Base-by-base conservation (phyloP, 306 rosid species). In the Chamaecrista fasciculata region DNA sequence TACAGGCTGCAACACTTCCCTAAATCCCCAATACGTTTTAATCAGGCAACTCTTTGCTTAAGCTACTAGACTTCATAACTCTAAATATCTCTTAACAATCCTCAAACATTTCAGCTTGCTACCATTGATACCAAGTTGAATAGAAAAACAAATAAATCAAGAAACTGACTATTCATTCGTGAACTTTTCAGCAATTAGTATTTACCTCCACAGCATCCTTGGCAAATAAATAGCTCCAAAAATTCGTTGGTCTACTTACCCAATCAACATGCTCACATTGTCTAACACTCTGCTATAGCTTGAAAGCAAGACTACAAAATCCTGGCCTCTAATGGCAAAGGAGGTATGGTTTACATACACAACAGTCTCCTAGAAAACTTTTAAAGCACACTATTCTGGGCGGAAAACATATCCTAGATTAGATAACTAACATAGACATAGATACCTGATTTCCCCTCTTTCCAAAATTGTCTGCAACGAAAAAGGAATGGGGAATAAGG, bases 371-470 rank as follows among this genome's bases (percentile, higher is more conserved):
- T 19, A 47, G 24, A 47, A 40, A 40, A 40, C n/a, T 12, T 12
- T 37, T n/a, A n/a, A n/a, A n/a, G n/a, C n/a, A n/a, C n/a, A n/a
- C n/a, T 62, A 51, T 59, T 71, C 21, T 40, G 65, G 57, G 37
- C 58, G 67, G 4, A 42, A 78, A 73, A 49, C 51, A 19, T 11
- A 66, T 72, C 29, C 31, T 53, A 62, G 44, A 43, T 25, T 24
- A 62, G 42, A 47, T 43, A 59, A 39, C 44, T 24, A 43, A 76
- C 57, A 40, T 31, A n/a, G 43, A 44, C 61, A 69, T 6, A 25
- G 48, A 26, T 20, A 21, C 61, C 29, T 37, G 2, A 10, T 62
- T 25, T 36, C 9, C 31, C 19, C 39, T 40, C 68, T 25, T 57
- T 60, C 44, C 5, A 55, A 52, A 43, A 66, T 31, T 34, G 12